These are phyloP conservation scores for Neoscytalidium dimidiatum DNA, from an alignment of 2,329 filamentous ascomycete species.

Conservation along the genomic window DNA sequence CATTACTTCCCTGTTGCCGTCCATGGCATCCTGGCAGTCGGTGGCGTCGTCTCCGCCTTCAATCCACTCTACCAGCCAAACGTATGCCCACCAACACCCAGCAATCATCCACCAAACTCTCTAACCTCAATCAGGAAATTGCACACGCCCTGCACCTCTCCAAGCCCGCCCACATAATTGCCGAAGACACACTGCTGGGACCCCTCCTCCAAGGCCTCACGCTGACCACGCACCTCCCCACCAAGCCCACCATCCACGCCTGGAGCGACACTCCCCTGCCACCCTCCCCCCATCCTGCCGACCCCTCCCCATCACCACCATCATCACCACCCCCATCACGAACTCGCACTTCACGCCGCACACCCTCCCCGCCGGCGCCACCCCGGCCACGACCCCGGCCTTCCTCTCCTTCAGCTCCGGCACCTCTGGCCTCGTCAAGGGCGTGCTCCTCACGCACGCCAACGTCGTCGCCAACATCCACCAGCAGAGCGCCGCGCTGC, in stretches of 20 bases:
- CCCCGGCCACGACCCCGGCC: not conserved
- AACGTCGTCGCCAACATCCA: conserved; percentile 25
- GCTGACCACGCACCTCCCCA: not conserved
- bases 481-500: not conserved
- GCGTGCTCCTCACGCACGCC: conserved; percentile 27
- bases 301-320: not conserved
- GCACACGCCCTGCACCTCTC: not conserved
- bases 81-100: not conserved
- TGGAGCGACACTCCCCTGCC: not conserved
- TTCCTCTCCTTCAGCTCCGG: conserved; percentile 28
- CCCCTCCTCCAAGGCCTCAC: not conserved
- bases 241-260: not conserved
- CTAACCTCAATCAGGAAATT: not conserved
- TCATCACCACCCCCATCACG: not conserved
- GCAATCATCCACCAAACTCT: no score
- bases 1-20: not conserved
- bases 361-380: not conserved
- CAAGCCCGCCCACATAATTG: not conserved
- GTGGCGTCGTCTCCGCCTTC: not conserved
- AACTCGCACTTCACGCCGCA: not conserved
- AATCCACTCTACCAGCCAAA: not conserved
- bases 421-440: conserved; percentile 27
- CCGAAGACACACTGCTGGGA: not conserved
- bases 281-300: not conserved
- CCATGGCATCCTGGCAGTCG: not conserved